A percentile compares a stretch with the other conserved stretches of the same genome.
These are phyloP conservation scores for Proliferodiscus dingleyae DNA, from an alignment of 2,329 filamentous ascomycete species.

Conservation along the genomic window DNA sequence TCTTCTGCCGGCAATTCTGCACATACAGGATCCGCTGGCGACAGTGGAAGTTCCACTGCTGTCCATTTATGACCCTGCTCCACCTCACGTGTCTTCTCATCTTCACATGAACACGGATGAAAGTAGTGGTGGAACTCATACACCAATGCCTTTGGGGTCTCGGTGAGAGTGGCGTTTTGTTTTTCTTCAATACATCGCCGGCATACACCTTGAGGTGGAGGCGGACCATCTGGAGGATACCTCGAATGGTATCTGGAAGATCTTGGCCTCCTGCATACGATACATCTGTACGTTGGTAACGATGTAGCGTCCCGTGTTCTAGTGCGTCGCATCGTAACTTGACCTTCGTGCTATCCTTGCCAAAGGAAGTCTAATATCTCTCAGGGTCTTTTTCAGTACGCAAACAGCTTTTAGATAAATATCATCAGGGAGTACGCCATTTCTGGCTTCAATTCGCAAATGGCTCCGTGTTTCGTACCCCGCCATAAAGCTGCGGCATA, in stretches of 20 bases:
- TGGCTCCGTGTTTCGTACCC: conserved; percentile 4
- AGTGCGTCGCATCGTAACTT: not conserved
- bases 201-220: conserved; percentile 10
- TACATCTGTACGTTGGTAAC: conserved; percentile 8
- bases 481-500: too few relatives aligned
- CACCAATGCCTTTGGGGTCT: conserved; percentile 3
- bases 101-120: conserved; percentile 9
- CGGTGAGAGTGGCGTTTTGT: not conserved
- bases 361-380: too few relatives aligned
- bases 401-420: conserved; percentile 6
- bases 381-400: too few relatives aligned
- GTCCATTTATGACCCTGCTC: conserved; percentile 2
- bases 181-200: conserved; percentile 7
- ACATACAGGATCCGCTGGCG: conserved; percentile 6
- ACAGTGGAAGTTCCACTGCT: conserved; percentile 8
- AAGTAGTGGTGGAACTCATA: conserved; percentile 13
- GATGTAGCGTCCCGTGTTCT: conserved; percentile 2
- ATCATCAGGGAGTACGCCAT: conserved; percentile 3
- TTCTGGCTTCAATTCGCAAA: conserved; percentile 8
- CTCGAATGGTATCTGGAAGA: conserved; percentile 14
- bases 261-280: conserved; percentile 9
- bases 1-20: conserved; percentile 11
- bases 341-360: too few relatives aligned
- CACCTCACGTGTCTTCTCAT: not conserved
- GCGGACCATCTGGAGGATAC: conserved; percentile 7